These are phyloP conservation scores for Lichtheimia ramosa DNA, from an alignment of 371 early-diverging fungal species.

Conservation along the genomic window DNA sequence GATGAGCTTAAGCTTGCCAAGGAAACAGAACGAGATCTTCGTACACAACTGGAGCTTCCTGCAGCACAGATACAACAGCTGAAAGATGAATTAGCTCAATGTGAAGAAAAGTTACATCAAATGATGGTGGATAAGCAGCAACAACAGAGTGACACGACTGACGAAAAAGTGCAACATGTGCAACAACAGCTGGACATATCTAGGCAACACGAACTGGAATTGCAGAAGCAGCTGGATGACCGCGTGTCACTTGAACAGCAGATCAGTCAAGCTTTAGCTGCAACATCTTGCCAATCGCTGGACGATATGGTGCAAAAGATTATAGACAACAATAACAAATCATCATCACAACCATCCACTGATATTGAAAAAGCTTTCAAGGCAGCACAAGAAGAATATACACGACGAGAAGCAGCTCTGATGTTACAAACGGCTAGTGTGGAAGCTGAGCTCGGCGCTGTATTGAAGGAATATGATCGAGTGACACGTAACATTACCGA, in stretches of 20 bases:
- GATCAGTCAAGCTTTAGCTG: constrained; percentile 1
- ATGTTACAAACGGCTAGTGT: constrained; percentile 37
- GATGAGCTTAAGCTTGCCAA: too few species aligned
- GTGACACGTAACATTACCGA: constrained; percentile 50
- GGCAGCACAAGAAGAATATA: constrained; percentile 29
- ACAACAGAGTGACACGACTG: too few species aligned
- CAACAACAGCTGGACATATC: background rate
- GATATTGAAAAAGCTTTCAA: constrained; percentile 4
- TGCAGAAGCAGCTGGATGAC: constrained; percentile 1
- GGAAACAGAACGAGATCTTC: too few species aligned
- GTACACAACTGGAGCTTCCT: too few species aligned
- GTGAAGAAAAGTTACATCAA: too few species aligned
- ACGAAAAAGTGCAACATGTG: too few species aligned
- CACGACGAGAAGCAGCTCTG: constrained; percentile 32
- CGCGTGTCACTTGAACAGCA: background rate
- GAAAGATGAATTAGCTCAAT: too few species aligned
- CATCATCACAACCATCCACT: background rate
- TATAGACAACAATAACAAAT: background rate
- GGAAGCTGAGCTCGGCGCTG: constrained; percentile 41
- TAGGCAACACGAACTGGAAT: background rate
- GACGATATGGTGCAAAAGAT: constrained; percentile 3
- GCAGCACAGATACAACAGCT: too few species aligned
- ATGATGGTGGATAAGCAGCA: too few species aligned
- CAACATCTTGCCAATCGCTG: background rate
- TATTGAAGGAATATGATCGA: constrained; percentile 51